Conservation (phyloP, 2,329 filamentous ascomycete species). For the Microdochium nivale region DNA sequence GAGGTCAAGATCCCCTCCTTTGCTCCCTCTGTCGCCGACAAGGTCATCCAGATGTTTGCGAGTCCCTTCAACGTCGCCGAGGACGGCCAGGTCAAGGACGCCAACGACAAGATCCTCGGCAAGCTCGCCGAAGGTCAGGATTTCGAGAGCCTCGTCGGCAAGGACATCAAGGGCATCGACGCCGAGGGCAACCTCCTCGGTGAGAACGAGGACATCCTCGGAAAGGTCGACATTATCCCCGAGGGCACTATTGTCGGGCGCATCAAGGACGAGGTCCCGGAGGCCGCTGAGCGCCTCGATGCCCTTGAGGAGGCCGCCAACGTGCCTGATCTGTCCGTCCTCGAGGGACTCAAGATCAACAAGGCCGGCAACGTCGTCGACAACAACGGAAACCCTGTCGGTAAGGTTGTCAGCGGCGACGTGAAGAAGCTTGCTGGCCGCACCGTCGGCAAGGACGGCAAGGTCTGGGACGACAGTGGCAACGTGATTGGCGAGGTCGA, state of each 20-base stretch:
- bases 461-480: slow-evolving; percentile 25
- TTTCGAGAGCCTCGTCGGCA: slow-evolving; percentile 32
- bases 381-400: slow-evolving; percentile 31
- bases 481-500: slow-evolving; percentile 28
- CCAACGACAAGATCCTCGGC: slow-evolving; percentile 29
- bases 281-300: slow-evolving; percentile 19
- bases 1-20: slow-evolving; percentile 20
- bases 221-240: slow-evolving; percentile 44
- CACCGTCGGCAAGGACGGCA: slow-evolving; percentile 32
- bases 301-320: slow-evolving; percentile 12
- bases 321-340: slow-evolving; percentile 19
- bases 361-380: slow-evolving; percentile 36
- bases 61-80: slow-evolving; percentile 31
- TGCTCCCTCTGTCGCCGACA: slow-evolving; percentile 19
- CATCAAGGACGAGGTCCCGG: slow-evolving; percentile 20
- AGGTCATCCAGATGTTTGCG: slow-evolving; percentile 22
- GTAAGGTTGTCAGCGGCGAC: slow-evolving; percentile 31
- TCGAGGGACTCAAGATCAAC: slow-evolving; percentile 32
- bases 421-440: slow-evolving; percentile 31
- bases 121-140: slow-evolving; percentile 20
- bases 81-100: slow-evolving; percentile 37
- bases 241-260: slow-evolving; percentile 29
- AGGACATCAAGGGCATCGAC: slow-evolving; percentile 59
- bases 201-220: slow-evolving; percentile 55
- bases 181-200: slow-evolving; percentile 59